Evolutionary conservation across 2,329 filamentous ascomycete genomes (phyloP), one percentile per base, ranked within the genome.

Genomic region (Trichophyton benhamiae): DNA sequence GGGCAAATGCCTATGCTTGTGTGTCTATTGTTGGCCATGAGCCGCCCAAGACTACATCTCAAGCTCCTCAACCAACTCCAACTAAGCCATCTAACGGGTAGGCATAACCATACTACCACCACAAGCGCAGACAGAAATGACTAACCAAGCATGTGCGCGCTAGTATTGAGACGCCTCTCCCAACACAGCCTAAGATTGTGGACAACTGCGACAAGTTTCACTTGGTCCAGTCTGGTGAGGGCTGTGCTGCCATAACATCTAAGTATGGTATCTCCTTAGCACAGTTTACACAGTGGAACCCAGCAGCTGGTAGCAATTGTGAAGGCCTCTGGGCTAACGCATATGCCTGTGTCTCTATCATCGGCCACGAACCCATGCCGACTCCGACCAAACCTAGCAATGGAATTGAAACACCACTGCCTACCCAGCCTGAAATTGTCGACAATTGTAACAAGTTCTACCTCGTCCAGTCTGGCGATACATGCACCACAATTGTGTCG

Each of bases 401-500:
- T 41, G 55, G 22, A 6, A 49, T 61, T 15, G 53, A 20, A 25
- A 62, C 61, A 4, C 61, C 15, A 59, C 64, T 60, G 38, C 65
- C 15, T 33, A 62, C 36, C 60, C 64, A 64, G 63, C 60, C 60
- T 22, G 66, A 65, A 0, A 67, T 70, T 22, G 61, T 65, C 3
- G 22, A 46, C 5, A 66, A 65, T 11, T 48, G 44, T 7, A 48
- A 48, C 17, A 22, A 20, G 6, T 22, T 48, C 17, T 48, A 48
- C 17, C 44, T 64, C 2, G 69, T 69, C 3, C 20, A 42, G 7
- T 27, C 25, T 0, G 68, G 67, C 11, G 67, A 70, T 20, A 64
- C 44, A 3, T 70, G 68, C 42, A 61, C 46, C 49, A 62, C 61
- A 1, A 69, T 70, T 49, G 63, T 65, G 38, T 48, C 64, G 27